Conservation (phyloP, 2,329 filamentous ascomycete species). For the Cryphonectria naterciae region DNA sequence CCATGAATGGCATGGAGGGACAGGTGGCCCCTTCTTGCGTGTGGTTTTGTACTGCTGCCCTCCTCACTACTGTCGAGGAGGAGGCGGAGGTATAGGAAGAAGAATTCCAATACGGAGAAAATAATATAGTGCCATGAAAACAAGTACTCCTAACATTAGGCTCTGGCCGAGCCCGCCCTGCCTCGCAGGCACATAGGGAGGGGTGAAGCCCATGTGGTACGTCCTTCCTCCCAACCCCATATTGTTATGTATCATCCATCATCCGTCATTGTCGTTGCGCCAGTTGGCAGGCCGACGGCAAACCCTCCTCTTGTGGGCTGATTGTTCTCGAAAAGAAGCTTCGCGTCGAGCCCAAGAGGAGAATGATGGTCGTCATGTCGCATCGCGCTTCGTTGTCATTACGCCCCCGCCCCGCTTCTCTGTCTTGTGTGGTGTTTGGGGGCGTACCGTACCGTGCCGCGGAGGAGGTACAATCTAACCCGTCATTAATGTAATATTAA, state of each 20-base stretch:
- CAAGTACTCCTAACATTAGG: slow-evolving; percentile 1
- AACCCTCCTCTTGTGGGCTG: background rate
- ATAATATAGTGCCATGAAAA: slow-evolving; percentile 17
- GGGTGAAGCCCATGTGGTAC: background rate
- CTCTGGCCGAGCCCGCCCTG: background rate
- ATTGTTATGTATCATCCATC: slow-evolving; percentile 10
- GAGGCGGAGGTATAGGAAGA: slow-evolving; percentile 25
- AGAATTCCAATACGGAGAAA: slow-evolving; percentile 22
- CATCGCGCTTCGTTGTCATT: slow-evolving; percentile 26
- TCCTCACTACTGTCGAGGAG: slow-evolving; percentile 5
- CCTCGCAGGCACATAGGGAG: background rate
- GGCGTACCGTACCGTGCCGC: background rate
- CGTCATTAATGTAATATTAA: slow-evolving; percentile 4
- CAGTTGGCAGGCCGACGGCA: background rate
- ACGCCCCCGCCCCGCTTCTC: background rate
- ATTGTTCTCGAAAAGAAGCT: slow-evolving; percentile 5
- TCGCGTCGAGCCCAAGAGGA: slow-evolving; percentile 20
- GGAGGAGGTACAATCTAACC: background rate
- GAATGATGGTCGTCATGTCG: slow-evolving; percentile 24
- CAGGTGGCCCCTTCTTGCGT: slow-evolving; percentile 3
- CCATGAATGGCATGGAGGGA: slow-evolving; percentile 13
- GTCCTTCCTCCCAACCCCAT: background rate
- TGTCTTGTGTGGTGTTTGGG: background rate
- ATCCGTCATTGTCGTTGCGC: slow-evolving; percentile 16
- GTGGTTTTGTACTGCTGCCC: slow-evolving; percentile 7